Base-by-base conservation (phyloP, 495 filamentous ascomycete species). In the Aspergillus sclerotioniger region DNA sequence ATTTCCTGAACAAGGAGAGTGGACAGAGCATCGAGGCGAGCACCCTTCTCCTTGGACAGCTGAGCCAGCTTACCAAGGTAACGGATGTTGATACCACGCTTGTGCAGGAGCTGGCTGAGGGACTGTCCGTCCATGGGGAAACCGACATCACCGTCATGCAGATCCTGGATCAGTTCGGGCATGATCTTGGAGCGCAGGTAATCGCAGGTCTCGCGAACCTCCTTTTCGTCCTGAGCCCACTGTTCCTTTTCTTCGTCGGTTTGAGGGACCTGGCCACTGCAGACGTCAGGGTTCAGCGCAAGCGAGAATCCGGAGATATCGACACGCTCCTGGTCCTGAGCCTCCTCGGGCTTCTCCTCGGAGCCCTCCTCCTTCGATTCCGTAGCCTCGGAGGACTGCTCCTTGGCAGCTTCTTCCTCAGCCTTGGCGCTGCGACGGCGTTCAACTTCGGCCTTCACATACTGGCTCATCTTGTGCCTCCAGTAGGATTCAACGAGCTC, bases 81-180 rank as follows among this genome's bases (percentile, higher is more conserved):
- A 66, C 95, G 87, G 60, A 96, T 82, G 78, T 98, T 99, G 76
- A 99, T 90, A 71, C 95, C 95, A 33, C 95, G 91, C 76, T 96
- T 96, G 76, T 99, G 95, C 77, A 99, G 83, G 43, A 96, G 83
- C 61, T 86, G 84, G 59, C 86, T 90, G 56, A 99, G 80, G 21
- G 92, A 96, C 63, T 89, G 84, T 41, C 95, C 95, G 66, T 99
- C 95, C 91, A 98, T 96, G 37, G 95, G 95, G 79, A 96, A 97
- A 59, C 92, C 91, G 49, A 96, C 86, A 60, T 99, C 95, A 9
- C 91, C 90, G 63, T 96, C 90, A 67, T 89, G 87, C 46, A 98
- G 84, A 61, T 98, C 92, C 63, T 86, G 82, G 51, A 96, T 78
- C 46, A 91, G 69, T 37, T 82, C 79, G 21, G 91, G 91, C 56